phyloP scores from a whole-genome alignment of 768 basidiomycete species.

The Filobasidium floriforme region DNA sequence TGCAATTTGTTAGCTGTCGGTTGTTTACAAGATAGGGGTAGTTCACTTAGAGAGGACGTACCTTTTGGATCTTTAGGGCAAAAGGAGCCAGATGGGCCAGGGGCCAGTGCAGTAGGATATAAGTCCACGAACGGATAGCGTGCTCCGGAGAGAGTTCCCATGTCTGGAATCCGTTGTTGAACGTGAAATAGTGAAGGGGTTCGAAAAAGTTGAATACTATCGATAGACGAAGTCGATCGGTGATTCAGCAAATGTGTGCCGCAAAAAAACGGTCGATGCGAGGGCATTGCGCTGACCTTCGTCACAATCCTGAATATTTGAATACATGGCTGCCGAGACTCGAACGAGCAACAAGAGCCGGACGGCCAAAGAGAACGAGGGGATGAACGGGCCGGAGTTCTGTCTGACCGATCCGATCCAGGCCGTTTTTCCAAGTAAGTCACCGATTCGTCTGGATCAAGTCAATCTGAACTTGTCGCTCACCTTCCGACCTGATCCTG shows the following conservation, averaged over 20 bases:
- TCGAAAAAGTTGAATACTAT: slow-evolving; percentile 99
- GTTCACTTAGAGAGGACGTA: slow-evolving; percentile 41
- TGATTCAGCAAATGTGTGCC: background rate
- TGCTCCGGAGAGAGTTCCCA: slow-evolving; percentile 92
- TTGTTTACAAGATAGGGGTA: background rate
- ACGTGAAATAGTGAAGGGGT: slow-evolving; percentile 81
- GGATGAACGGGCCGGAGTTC: slow-evolving; percentile 63
- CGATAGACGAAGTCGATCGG: slow-evolving; percentile 8
- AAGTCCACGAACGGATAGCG: slow-evolving; percentile 92
- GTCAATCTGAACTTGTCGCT: background rate
- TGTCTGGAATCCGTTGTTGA: slow-evolving; percentile 87
- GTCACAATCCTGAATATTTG: slow-evolving; percentile 89
- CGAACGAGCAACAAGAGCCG: slow-evolving; percentile 74
- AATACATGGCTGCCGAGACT: slow-evolving; percentile 82
- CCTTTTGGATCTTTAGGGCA: slow-evolving; percentile 58
- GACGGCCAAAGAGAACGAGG: slow-evolving; percentile 73
- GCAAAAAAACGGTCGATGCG: no score
- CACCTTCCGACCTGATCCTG: slow-evolving; percentile 42
- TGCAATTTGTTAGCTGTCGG: background rate
- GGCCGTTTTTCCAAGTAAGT: background rate
- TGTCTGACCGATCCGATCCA: slow-evolving; percentile 29
- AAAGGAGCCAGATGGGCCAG: slow-evolving; percentile 51
- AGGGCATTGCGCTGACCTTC: slow-evolving; percentile 78
- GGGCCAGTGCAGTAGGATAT: slow-evolving; percentile 70
- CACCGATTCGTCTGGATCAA: background rate